These are phyloP conservation scores for Phaeosphaeria sp. DNA, from an alignment of 2,329 filamentous ascomycete species.

Conservation along the genomic window DNA sequence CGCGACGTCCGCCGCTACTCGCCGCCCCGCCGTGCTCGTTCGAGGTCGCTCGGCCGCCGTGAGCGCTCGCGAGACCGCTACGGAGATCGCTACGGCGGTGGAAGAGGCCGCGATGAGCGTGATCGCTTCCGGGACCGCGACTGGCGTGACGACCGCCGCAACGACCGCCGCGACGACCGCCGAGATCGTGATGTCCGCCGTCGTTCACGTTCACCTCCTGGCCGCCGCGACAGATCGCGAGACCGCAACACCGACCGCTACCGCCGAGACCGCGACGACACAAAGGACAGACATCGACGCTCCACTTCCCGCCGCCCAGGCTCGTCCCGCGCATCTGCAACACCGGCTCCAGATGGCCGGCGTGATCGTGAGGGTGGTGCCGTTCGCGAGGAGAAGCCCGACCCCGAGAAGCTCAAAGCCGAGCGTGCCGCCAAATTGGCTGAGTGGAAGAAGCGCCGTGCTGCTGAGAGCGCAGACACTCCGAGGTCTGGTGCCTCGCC, in stretches of 20 bases:
- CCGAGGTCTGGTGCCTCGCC: constrained; percentile 60
- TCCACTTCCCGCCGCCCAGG: constrained; percentile 66
- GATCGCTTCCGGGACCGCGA: constrained; percentile 71
- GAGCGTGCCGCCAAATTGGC: constrained; percentile 55
- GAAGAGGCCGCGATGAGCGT: constrained; percentile 55
- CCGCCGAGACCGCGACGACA: constrained; percentile 68
- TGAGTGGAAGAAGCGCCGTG: constrained; percentile 82
- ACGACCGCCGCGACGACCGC: constrained; percentile 53
- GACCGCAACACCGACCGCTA: constrained; percentile 62
- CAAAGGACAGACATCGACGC: constrained; percentile 72
- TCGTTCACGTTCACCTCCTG: constrained; percentile 31
- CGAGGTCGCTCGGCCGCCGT: constrained; percentile 53
- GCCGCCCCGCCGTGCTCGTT: constrained; percentile 32
- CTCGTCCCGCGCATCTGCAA: constrained; percentile 72
- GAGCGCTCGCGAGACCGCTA: constrained; percentile 49
- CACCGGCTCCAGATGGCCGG: constrained; percentile 28
- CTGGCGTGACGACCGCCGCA: constrained; percentile 36
- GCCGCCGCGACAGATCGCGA: constrained; percentile 65
- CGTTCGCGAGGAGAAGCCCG: constrained; percentile 61
- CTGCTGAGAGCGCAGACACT: constrained; percentile 68
- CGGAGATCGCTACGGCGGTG: constrained; percentile 25
- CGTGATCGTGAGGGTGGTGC: constrained; percentile 43
- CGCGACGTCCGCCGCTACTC: constrained; percentile 48
- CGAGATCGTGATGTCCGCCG: constrained; percentile 17
- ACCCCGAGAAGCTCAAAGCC: constrained; percentile 43